Evolutionary conservation across 2,329 filamentous ascomycete species (phyloP), one percentile per base, ranked within the genome.

Genomic region (Magnaporthiopsis poae): DNA sequence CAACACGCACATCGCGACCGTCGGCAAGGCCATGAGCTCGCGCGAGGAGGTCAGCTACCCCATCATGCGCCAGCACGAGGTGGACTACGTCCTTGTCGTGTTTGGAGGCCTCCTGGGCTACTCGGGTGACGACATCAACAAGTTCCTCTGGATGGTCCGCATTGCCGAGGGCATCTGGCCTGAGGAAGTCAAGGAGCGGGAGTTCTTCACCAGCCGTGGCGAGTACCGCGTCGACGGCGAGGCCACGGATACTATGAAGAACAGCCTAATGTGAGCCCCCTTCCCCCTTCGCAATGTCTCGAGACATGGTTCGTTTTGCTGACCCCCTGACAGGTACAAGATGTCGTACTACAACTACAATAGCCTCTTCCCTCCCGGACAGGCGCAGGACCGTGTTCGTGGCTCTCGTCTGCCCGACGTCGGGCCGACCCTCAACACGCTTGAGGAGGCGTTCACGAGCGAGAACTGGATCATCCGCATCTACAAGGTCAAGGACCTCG

Each of bases 391-490:
- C 77, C 90, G 95, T 72, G 95, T 99, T 70, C 92, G 95, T 75
- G 88, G 88, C 70, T 85, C 86, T 56, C 86, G 86, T 68, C 81
- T 98, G 65, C 96, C 95, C n/a, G 87, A 91, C 15, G 84, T 92
- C 71, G 89, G 91, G 1, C 95, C 95, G 11, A 86, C 90, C 68
- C 88, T 99, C 68, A 92, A 90, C 78, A 95, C 90, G 5, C 80
- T 99, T 62, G 95, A 99, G 77, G 95, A 99, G 80, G 95, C 95
- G 12, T 99, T 96, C 78, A 99, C 96, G 66, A 96, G 92, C 74
- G 95, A 99, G 83, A 99, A 99, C 85, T 99, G 95, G 95, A 99
- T 99, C 78, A 98, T 99, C 76, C 87, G 95, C 70, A 97, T 99
- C 75, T 99, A 97, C 85, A 99, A 99, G 85, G 95, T 99, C 80